Conservation (phyloP, 2,329 filamentous ascomycete species). For the Trichoderma endophyticum region DNA sequence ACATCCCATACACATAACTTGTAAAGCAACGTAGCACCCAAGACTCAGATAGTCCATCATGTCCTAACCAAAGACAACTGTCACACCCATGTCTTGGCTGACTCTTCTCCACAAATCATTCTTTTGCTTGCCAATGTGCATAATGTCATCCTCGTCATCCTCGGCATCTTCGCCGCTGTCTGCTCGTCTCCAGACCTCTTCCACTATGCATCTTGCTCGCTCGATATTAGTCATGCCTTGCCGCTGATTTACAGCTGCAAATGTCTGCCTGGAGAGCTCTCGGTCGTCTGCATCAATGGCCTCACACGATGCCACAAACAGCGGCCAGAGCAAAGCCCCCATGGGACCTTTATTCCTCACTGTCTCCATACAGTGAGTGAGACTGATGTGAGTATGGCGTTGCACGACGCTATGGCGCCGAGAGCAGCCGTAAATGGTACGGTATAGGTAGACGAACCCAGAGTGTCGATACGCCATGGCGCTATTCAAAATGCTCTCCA, state of each 20-base stretch:
- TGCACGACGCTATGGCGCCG: slow-evolving; percentile 51
- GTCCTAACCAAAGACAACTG: slow-evolving; percentile 56
- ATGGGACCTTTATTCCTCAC: slow-evolving; percentile 57
- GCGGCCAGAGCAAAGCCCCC: slow-evolving; percentile 61
- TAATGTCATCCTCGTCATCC: slow-evolving; percentile 22
- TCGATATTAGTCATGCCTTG: slow-evolving; percentile 66
- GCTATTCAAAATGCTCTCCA: slow-evolving; percentile 56
- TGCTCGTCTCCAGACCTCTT: slow-evolving; percentile 58
- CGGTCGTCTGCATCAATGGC: slow-evolving; percentile 50
- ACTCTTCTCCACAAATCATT: slow-evolving; percentile 53
- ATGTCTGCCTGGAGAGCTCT: slow-evolving; percentile 48
- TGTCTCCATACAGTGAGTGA: slow-evolving; percentile 54
- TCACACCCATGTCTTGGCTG: slow-evolving; percentile 57
- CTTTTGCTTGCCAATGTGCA: slow-evolving; percentile 22
- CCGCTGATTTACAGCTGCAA: slow-evolving; percentile 50
- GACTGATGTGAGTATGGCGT: slow-evolving; percentile 47
- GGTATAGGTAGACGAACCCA: slow-evolving; percentile 56
- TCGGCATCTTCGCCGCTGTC: slow-evolving; percentile 34
- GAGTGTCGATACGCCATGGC: slow-evolving; percentile 60
- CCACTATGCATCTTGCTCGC: slow-evolving; percentile 57
- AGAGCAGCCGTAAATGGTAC: slow-evolving; percentile 49
- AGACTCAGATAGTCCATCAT: background rate
- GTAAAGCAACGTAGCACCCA: background rate
- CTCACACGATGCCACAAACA: slow-evolving; percentile 63
- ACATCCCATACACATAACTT: background rate